Conservation (phyloP, 306 rosid genomes). For the Corylus heterophylla region DNA sequence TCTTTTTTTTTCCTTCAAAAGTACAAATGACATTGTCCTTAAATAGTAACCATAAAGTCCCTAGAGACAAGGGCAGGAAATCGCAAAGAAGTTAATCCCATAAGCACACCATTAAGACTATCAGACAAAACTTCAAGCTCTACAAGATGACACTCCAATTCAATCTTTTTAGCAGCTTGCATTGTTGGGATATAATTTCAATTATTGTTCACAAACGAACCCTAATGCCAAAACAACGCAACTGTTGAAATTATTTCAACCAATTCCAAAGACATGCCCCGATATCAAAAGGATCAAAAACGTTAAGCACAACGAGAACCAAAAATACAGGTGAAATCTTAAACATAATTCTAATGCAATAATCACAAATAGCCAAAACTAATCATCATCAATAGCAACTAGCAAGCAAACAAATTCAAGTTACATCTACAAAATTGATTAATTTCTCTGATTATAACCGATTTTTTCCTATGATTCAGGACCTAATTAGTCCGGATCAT, state of each 20-base stretch:
- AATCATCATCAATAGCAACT: background rate
- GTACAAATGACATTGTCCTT: too few species aligned
- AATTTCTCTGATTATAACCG: background rate
- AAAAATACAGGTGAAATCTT: background rate
- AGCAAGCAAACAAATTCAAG: background rate
- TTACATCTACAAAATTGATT: background rate
- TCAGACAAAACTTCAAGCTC: background rate
- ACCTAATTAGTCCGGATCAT: background rate
- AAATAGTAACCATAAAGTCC: background rate
- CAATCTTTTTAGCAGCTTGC: background rate
- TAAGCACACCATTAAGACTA: background rate
- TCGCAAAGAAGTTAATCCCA: background rate
- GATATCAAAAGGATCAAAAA: background rate
- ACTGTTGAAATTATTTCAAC: background rate
- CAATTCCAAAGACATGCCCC: background rate
- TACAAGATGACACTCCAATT: background rate
- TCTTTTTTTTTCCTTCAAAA: too few species aligned
- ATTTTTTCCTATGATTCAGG: background rate
- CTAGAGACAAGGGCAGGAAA: background rate
- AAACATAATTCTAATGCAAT: background rate
- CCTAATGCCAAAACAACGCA: background rate
- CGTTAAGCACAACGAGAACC: background rate
- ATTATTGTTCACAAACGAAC: background rate
- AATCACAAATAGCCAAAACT: background rate
- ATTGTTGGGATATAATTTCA: background rate